A percentile compares a stretch with the other conserved stretches of the same genome.
Evolutionary conservation across 441 rosid genomes (phyloP).

Genomic region (Manihot esculenta): DNA sequence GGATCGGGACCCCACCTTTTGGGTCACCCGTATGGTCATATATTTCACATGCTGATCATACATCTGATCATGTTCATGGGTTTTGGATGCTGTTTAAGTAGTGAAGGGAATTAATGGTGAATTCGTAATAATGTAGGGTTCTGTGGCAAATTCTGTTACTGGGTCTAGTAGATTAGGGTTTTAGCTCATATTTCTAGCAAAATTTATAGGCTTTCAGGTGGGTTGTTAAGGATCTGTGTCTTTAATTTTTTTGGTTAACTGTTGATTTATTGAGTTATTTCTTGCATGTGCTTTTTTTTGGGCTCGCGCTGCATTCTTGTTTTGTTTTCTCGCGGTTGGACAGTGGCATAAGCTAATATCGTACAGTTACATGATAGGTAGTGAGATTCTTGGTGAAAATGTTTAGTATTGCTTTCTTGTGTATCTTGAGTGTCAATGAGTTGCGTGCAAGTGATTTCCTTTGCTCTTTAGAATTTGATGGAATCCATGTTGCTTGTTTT

Average conservation of each 20-base stretch:
- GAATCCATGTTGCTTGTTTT: background rate
- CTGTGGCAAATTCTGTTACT: slow-evolving; percentile 26
- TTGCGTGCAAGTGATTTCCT: background rate
- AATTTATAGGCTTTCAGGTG: slow-evolving; percentile 12
- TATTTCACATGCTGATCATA: slow-evolving; percentile 25
- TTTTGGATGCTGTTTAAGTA: slow-evolving; percentile 21
- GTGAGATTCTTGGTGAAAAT: slow-evolving; percentile 6
- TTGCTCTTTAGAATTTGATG: slow-evolving; percentile 2
- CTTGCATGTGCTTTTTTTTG: background rate
- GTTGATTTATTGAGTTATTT: background rate
- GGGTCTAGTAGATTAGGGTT: slow-evolving; percentile 32
- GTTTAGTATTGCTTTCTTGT: background rate
- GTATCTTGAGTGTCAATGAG: slow-evolving; percentile 5
- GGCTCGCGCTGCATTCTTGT: background rate
- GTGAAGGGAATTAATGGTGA: slow-evolving; percentile 13
- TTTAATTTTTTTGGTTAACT: slow-evolving; percentile 8
- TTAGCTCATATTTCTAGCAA: slow-evolving; percentile 30
- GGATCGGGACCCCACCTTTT: slow-evolving; percentile 45
- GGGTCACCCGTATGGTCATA: background rate
- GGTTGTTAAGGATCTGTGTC: slow-evolving; percentile 22
- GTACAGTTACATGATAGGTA: background rate
- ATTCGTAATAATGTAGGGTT: slow-evolving; percentile 34
- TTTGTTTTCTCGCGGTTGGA: background rate
- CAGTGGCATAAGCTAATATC: slow-evolving; percentile 8
- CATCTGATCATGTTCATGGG: slow-evolving; percentile 18